Evolutionary conservation across 768 basidiomycete species (phyloP).

Genomic region (Suillus spraguei): DNA sequence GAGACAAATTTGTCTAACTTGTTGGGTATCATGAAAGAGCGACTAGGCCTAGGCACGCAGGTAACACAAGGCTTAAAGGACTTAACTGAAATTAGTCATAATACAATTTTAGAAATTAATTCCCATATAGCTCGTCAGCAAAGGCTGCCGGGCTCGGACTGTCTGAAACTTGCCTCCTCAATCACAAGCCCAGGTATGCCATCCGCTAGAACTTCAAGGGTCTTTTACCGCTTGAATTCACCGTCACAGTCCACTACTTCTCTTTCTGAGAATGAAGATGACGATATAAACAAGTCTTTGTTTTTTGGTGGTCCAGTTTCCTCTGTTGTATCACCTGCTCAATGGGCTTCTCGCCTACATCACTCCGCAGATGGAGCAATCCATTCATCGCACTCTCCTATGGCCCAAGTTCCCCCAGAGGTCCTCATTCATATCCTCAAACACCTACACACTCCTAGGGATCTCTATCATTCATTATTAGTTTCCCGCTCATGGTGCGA

Average conservation of each 20-base stretch:
- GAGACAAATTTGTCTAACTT: slow-evolving; percentile 16
- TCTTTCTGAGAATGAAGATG: slow-evolving; percentile 72
- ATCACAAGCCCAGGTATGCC: slow-evolving; percentile 14
- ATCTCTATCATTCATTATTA: slow-evolving; percentile 74
- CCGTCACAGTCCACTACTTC: slow-evolving; percentile 76
- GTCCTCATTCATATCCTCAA: slow-evolving; percentile 92
- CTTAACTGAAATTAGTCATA: background rate
- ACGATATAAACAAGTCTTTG: slow-evolving; percentile 56
- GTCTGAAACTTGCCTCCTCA: slow-evolving; percentile 2
- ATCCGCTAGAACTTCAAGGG: slow-evolving; percentile 33
- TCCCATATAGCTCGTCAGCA: slow-evolving; percentile 14
- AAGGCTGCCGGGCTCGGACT: slow-evolving; percentile 8
- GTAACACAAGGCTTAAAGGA: background rate
- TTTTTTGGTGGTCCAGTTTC: slow-evolving; percentile 40
- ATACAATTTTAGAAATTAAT: slow-evolving; percentile 1
- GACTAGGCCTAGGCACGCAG: slow-evolving; percentile 11
- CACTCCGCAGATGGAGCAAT: slow-evolving; percentile 37
- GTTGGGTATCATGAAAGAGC: slow-evolving; percentile 20
- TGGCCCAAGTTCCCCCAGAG: slow-evolving; percentile 81
- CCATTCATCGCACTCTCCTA: slow-evolving; percentile 49
- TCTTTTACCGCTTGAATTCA: slow-evolving; percentile 44
- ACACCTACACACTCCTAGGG: slow-evolving; percentile 71
- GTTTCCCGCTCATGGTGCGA: slow-evolving; percentile 95
- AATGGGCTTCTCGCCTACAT: slow-evolving; percentile 47
- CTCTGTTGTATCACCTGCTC: slow-evolving; percentile 61